phyloP scores from a whole-genome alignment of 805 yeast genomes.

The Pichia insulana region DNA sequence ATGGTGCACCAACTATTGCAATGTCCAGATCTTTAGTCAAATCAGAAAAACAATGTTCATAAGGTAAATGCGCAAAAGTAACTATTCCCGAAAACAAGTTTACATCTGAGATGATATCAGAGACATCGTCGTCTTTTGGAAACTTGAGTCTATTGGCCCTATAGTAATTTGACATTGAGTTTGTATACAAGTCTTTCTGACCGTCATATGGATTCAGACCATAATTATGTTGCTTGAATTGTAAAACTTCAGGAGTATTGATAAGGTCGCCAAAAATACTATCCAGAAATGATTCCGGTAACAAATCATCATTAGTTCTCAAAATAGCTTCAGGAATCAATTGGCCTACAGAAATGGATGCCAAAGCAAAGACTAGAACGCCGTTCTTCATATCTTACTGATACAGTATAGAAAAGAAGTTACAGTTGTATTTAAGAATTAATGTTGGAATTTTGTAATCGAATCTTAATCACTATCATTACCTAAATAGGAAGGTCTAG shows the following conservation, averaged over 20 bases:
- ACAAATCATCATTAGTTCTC: background rate
- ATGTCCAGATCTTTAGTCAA: slow-evolving; percentile 35
- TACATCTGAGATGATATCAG: slow-evolving; percentile 19
- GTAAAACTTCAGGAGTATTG: slow-evolving; percentile 9
- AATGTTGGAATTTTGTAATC: no score
- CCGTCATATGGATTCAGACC: no score
- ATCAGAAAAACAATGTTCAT: slow-evolving; percentile 40
- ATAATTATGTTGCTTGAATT: no score
- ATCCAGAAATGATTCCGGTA: slow-evolving; percentile 18
- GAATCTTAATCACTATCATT: no score
- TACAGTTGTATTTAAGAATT: no score
- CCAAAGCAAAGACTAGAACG: background rate
- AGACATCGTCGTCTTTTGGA: slow-evolving; percentile 31
- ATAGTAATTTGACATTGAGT: slow-evolving; percentile 8
- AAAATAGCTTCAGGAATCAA: slow-evolving; percentile 2
- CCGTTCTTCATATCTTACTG: no score
- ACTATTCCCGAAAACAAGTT: slow-evolving; percentile 41
- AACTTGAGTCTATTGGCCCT: slow-evolving; percentile 19
- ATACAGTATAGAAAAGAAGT: no score
- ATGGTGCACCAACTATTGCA: slow-evolving; percentile 53
- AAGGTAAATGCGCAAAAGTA: slow-evolving; percentile 46
- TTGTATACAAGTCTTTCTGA: background rate
- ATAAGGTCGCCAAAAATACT: slow-evolving; percentile 19
- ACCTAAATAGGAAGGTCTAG: no score
- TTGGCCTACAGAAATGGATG: background rate